phyloP scores from a whole-genome alignment of 2,329 filamentous ascomycete genomes.

The Fusarium drepaniforme region DNA sequence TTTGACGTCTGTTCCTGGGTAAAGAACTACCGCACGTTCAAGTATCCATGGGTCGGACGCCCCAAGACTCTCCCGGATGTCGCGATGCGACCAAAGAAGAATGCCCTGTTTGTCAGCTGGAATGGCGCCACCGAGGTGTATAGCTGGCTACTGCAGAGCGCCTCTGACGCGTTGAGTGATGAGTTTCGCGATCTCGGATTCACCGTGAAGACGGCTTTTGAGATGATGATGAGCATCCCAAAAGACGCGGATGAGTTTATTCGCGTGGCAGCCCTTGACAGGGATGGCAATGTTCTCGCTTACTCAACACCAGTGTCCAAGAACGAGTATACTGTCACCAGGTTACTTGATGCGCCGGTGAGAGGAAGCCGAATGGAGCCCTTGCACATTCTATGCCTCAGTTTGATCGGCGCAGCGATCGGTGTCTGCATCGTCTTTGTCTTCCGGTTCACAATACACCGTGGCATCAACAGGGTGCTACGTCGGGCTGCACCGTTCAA shows the following conservation, averaged over 20 bases:
- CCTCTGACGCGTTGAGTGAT: background rate
- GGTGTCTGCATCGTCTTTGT: constrained; percentile 10
- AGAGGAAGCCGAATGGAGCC: constrained; percentile 22
- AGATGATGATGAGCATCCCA: constrained; percentile 36
- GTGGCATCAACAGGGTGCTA: constrained; percentile 28
- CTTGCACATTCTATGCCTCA: constrained; percentile 19
- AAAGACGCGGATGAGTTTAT: constrained; percentile 28
- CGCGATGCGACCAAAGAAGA: constrained; percentile 37
- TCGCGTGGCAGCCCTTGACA: constrained; percentile 36
- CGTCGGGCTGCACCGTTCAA: constrained; percentile 22
- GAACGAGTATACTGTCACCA: constrained; percentile 10
- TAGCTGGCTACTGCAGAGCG: constrained; percentile 54
- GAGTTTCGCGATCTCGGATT: constrained; percentile 27
- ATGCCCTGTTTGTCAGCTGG: constrained; percentile 62
- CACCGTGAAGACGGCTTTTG: constrained; percentile 33
- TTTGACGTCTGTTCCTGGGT: constrained; percentile 51
- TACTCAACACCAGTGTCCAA: constrained; percentile 19
- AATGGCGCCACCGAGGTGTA: constrained; percentile 63
- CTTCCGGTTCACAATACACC: constrained; percentile 25
- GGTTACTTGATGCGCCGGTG: constrained; percentile 24
- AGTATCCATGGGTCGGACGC: constrained; percentile 64
- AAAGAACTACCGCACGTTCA: constrained; percentile 67
- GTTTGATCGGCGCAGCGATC: constrained; percentile 7
- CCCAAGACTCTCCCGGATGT: constrained; percentile 49
- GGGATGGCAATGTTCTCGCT: constrained; percentile 45